phyloP scores from a whole-genome alignment of 305 asterid species.

The Solanum hybrid region DNA sequence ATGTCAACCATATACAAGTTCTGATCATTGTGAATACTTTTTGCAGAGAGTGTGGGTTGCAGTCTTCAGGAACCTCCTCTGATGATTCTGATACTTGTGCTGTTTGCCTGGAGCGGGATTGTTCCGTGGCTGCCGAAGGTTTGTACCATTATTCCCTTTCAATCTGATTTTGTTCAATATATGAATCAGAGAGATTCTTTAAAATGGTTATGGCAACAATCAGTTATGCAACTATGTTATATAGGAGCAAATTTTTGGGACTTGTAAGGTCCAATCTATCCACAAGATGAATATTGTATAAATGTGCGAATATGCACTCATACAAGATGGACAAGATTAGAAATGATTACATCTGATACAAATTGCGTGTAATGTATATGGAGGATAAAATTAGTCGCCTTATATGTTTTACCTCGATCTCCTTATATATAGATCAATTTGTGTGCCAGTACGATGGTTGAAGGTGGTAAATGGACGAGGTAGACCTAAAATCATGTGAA shows the following conservation, averaged over 20 bases:
- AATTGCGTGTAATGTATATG: background rate
- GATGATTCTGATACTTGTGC: constrained; percentile 76
- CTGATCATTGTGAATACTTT: background rate
- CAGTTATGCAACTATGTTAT: background rate
- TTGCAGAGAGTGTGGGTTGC: constrained; percentile 84
- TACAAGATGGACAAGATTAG: background rate
- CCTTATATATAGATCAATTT: background rate
- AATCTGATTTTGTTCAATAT: background rate
- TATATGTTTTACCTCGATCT: background rate
- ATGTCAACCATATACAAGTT: background rate
- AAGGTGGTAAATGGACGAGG: background rate
- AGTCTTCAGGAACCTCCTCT: constrained; percentile 44
- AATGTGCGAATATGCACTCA: background rate
- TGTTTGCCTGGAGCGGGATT: constrained; percentile 88
- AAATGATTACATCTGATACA: background rate
- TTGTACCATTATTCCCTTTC: background rate
- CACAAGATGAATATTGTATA: background rate
- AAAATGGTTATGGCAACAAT: background rate
- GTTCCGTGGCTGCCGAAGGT: constrained; percentile 91
- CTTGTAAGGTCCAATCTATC: background rate
- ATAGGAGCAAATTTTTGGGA: background rate
- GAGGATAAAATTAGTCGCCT: background rate
- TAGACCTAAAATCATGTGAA: background rate
- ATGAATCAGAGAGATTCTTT: background rate
- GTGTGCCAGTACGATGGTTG: background rate